phyloP scores from a whole-genome alignment of 2,329 filamentous ascomycete species.

The Ascochyta fabae region DNA sequence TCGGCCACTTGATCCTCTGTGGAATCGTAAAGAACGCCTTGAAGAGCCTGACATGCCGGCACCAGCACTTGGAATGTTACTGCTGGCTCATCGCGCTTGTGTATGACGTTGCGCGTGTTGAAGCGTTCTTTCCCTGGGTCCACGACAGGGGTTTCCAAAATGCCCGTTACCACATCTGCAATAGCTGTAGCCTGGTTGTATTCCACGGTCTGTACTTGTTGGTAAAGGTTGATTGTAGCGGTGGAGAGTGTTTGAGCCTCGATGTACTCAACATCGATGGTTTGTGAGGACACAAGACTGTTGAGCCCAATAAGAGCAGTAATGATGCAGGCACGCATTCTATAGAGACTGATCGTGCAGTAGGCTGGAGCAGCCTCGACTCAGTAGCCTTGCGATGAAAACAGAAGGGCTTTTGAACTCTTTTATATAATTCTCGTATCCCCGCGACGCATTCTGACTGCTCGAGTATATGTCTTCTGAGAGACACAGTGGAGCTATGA shows the following conservation, averaged over 20 bases:
- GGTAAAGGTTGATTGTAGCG: neutral
- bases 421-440: neutral
- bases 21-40: neutral
- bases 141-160: neutral
- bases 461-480: neutral
- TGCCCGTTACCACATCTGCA: neutral
- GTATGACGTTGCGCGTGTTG: neutral
- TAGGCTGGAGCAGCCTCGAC: neutral
- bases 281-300: neutral
- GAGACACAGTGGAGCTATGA: neutral
- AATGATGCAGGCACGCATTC: neutral
- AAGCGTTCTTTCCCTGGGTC: neutral
- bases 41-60: neutral
- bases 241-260: neutral
- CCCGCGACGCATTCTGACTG: neutral
- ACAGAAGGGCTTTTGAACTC: neutral
- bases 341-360: neutral
- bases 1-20: neutral
- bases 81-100: neutral
- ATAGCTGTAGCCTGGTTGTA: neutral
- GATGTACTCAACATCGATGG: neutral
- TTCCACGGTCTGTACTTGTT: neutral
- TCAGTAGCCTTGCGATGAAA: neutral
- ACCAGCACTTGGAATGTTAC: neutral
- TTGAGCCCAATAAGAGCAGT: neutral